Evolutionary conservation across 805 yeast genomes (phyloP), one percentile per base, ranked within the genome.

Genomic region (Yamadazyma akitaensis): DNA sequence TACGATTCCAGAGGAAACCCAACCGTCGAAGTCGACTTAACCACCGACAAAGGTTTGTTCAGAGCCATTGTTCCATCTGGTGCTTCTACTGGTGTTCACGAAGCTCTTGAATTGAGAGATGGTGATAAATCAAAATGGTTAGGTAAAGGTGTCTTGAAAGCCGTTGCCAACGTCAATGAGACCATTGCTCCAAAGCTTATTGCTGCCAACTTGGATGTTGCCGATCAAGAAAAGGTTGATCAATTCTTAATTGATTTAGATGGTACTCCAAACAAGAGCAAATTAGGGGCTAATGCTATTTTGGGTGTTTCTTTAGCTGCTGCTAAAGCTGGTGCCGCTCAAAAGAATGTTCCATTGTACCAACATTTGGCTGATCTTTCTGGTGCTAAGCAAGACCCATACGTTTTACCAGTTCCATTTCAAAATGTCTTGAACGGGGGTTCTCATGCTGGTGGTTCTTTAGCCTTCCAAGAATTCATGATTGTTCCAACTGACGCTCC

Each of bases 1-100:
- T 92, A 94, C 85, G 99, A 92, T 80, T 92, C 98, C 64, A 89
- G 99, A 79, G 98, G 98, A 78, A 94, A 92, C 85, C 99, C 99
- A 79, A 92, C 99, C 62, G 99, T 94, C 63, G 98, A 94, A 84
- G 98, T 94, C 61, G 98, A 94, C 68, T 67, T 92, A 64, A 78
- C 85, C 81, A 92, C 99, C 67, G 92, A 80, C 55, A 82, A 87
- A 67, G 99, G 99, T 67, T 64, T 81, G 57, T 91, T 89, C 95
- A 87, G 97, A 76, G 82, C 98, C 60, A 91, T 92, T 68, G 99
- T 94, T 54, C 99, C 99, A 73, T 90, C 97, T 58, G 99, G 99
- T 79, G 99, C 99, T 59, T 92, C 98, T 67, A 94, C 99, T 56
- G 99, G 99, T 85, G 73, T 87, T 73, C 96, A 89, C 76, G 99